Evolutionary conservation across 306 rosid species (phyloP), one percentile per base, ranked within the genome.

Genomic region (Casuarina equisetifolia): DNA sequence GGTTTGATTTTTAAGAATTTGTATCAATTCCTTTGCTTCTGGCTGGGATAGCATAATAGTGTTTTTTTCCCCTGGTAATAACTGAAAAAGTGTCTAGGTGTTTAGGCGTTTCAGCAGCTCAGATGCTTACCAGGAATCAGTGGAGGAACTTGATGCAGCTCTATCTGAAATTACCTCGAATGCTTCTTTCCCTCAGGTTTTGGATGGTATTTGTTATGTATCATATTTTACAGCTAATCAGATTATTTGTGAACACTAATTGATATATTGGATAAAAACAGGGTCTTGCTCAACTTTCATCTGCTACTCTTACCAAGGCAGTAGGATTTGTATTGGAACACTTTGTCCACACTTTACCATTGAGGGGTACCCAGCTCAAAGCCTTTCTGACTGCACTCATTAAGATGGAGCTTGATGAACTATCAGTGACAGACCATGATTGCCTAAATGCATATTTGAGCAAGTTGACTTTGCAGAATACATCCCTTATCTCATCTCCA

Each of bases 161-260:
- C 74, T 84, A n/a, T 81, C 83, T 63, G 74, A 69, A 70, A 57
- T 84, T 78, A 81, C 72, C 66, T 84, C 83, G 43, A 70, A 44
- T 70, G 45, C 78, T 42, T 70, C 78, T 64, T 81, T 84, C 59
- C 83, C 85, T 7, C 79, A 84, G 88, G 88, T 84, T 46, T 11
- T n/a, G 5, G 57, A 3, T 36, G 42, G 19, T 45, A 48, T 38
- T 39, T 5, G 12, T 20, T 64, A 39, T 16, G 10, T 20, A 38
- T 11, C 17, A 20, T 70, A 55, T 9, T 69, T 43, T 61, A 74
- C 9, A 39, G 42, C 39, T 9, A 40, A 25, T 17, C 64, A 54
- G 69, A 20, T 80, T 45, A 15, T n/a, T 59, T 78, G 32, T 20
- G 36, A 48, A 39, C 9, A 20, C 3, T 48, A 9, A 5, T 75